Evolutionary conservation across 1,284 basidiomycete genomes (phyloP).

Genomic region (Cerrena zonata): DNA sequence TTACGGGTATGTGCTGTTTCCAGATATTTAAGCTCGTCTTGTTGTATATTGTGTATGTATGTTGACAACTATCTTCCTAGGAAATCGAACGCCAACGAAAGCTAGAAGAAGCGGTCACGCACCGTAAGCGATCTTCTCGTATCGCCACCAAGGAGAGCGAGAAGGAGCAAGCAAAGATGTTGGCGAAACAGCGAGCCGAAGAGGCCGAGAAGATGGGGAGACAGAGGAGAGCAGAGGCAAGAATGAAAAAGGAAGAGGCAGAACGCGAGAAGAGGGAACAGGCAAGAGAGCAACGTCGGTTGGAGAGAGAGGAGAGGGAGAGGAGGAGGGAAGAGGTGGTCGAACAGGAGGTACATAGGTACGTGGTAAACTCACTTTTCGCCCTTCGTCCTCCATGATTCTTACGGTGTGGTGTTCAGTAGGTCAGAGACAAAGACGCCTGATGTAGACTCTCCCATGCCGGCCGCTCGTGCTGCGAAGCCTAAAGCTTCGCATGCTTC

Average conservation of each 20-base stretch:
- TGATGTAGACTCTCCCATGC: not conserved
- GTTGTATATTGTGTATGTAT: not conserved
- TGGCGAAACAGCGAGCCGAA: slow-evolving; percentile 50
- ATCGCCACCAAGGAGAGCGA: slow-evolving; percentile 70
- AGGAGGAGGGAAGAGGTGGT: slow-evolving; percentile 24
- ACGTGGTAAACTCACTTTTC: slow-evolving; percentile 5
- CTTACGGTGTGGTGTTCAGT: not conserved
- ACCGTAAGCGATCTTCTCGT: slow-evolving; percentile 79
- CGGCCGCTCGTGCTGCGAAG: not conserved
- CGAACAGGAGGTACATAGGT: slow-evolving; percentile 20
- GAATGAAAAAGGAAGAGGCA: slow-evolving; percentile 59
- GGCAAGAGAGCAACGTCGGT: slow-evolving; percentile 46
- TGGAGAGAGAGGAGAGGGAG: slow-evolving; percentile 47
- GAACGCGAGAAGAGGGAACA: slow-evolving; percentile 54
- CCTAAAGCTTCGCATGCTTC: slow-evolving; percentile 10
- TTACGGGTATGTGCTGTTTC: slow-evolving; percentile 43
- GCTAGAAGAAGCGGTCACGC: slow-evolving; percentile 64
- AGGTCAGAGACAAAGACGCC: not conserved
- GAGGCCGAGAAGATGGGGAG: slow-evolving; percentile 62
- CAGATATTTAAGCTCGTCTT: not conserved
- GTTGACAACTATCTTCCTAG: slow-evolving; percentile 32
- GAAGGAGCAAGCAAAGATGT: slow-evolving; percentile 59
- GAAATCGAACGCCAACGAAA: slow-evolving; percentile 57
- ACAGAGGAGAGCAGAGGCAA: slow-evolving; percentile 55
- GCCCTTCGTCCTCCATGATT: not conserved